A percentile compares a stretch with the other conserved stretches of the same genome.
Evolutionary conservation across 2,329 filamentous ascomycete species (phyloP).

Genomic region (Diatrype stigma): DNA sequence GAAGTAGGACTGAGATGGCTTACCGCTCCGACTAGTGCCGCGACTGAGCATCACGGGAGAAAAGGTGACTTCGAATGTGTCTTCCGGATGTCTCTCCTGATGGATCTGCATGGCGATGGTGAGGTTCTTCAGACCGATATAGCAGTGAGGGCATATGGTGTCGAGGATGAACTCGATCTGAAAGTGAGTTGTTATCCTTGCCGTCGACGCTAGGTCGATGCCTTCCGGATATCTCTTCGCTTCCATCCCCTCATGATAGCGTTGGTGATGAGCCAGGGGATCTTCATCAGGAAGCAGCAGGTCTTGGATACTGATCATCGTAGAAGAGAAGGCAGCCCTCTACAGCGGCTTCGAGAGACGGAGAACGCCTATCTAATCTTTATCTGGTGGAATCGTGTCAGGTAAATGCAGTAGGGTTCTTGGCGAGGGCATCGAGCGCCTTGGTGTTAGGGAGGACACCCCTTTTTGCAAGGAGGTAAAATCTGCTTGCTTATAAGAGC

Average conservation of each 20-base stretch:
- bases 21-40: slow-evolving; percentile 23
- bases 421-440: neutral
- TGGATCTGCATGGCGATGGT: slow-evolving; percentile 41
- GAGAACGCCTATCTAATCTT: neutral
- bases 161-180: slow-evolving; percentile 46
- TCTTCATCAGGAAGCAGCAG: slow-evolving; percentile 20
- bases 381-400: neutral
- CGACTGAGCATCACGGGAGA: slow-evolving; percentile 42
- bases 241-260: neutral
- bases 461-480: too few species aligned
- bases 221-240: slow-evolving; percentile 1
- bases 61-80: slow-evolving; percentile 43
- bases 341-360: neutral
- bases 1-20: slow-evolving; percentile 12
- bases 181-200: slow-evolving; percentile 26
- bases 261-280: neutral
- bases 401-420: neutral
- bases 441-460: neutral
- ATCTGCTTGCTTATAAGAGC: too few species aligned
- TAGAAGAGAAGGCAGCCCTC: neutral
- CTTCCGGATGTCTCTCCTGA: slow-evolving; percentile 34
- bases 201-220: neutral
- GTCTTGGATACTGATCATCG: slow-evolving; percentile 25
- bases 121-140: slow-evolving; percentile 43
- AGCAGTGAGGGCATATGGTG: slow-evolving; percentile 50